A percentile compares a stretch with the other conserved stretches of the same genome.
Evolutionary conservation across 2,329 filamentous ascomycete genomes (phyloP).

Genomic region (Akanthomyces uredinophilus): DNA sequence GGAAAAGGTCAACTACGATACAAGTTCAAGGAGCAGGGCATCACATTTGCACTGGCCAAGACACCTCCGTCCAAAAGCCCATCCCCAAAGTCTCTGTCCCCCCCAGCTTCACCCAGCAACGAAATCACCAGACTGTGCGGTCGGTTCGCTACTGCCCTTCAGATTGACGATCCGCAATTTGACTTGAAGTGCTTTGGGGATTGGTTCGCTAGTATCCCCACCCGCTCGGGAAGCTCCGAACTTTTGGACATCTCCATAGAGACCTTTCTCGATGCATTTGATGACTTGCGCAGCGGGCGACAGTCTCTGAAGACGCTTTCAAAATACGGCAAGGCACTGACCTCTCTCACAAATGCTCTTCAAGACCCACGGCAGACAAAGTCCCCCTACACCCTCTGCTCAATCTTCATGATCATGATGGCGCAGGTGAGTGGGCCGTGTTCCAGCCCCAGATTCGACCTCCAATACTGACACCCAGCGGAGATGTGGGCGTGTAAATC

Average conservation of each 20-base stretch:
- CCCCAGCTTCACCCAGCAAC: constrained; percentile 26
- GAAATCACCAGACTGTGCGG: constrained; percentile 22
- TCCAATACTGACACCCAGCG: background rate
- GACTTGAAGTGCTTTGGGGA: constrained; percentile 42
- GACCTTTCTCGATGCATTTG: constrained; percentile 25
- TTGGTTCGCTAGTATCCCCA: constrained; percentile 41
- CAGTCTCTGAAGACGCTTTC: constrained; percentile 21
- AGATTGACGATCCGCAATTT: constrained; percentile 39
- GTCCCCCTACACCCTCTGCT: constrained; percentile 31
- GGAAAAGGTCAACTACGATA: constrained; percentile 43
- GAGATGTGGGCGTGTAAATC: constrained; percentile 29
- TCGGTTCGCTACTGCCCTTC: constrained; percentile 28
- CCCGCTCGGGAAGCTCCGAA: constrained; percentile 38
- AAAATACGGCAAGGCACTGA: constrained; percentile 29
- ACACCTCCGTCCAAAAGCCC: background rate
- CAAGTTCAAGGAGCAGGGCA: constrained; percentile 41
- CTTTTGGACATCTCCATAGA: constrained; percentile 38
- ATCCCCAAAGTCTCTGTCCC: constrained; percentile 1
- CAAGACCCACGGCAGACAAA: constrained; percentile 23
- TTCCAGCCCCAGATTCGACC: background rate
- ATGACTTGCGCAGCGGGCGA: constrained; percentile 21
- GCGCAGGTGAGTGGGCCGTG: constrained; percentile 24
- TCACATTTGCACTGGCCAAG: background rate
- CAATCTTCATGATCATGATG: constrained; percentile 34
- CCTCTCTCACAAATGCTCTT: constrained; percentile 23